phyloP scores from a whole-genome alignment of 2,329 filamentous ascomycete species.

The Colletotrichum viniferum region DNA sequence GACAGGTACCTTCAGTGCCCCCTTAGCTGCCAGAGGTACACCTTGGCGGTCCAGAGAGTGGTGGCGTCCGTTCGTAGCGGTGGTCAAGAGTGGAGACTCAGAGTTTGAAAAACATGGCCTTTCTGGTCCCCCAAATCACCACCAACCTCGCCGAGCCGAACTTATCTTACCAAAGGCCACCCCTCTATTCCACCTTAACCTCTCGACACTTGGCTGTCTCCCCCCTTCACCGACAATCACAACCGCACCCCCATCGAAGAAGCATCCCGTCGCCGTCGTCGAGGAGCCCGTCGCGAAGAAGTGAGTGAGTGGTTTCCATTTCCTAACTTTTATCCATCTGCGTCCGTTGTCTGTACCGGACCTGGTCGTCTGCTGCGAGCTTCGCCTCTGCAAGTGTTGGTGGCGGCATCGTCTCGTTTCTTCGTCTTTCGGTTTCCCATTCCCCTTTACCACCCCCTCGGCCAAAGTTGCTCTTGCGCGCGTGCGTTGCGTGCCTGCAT shows the following conservation, averaged over 20 bases:
- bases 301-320: slow-evolving; percentile 2
- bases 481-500: slow-evolving; percentile 21
- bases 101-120: slow-evolving; percentile 23
- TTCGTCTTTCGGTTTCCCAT: not conserved
- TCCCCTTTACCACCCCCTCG: slow-evolving; percentile 12
- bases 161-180: slow-evolving; percentile 21
- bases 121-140: slow-evolving; percentile 28
- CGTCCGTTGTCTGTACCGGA: not conserved
- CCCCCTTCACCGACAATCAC: slow-evolving; percentile 22
- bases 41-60: not conserved
- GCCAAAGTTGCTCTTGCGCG: slow-evolving; percentile 20
- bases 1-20: not conserved
- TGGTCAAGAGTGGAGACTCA: slow-evolving; percentile 21
- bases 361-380: not conserved
- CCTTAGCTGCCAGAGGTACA: not conserved
- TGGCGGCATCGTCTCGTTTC: not conserved
- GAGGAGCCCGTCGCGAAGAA: slow-evolving; percentile 19
- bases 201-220: slow-evolving; percentile 21
- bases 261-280: slow-evolving; percentile 5
- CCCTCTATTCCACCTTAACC: slow-evolving; percentile 20
- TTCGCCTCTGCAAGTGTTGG: not conserved
- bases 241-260: not conserved
- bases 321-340: not conserved
- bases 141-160: slow-evolving; percentile 25
- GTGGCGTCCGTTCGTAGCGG: slow-evolving; percentile 19